A percentile compares a stretch with the other conserved stretches of the same genome.
These are phyloP conservation scores for Letharia lupina DNA, from an alignment of 495 filamentous ascomycete genomes.

Conservation along the genomic window DNA sequence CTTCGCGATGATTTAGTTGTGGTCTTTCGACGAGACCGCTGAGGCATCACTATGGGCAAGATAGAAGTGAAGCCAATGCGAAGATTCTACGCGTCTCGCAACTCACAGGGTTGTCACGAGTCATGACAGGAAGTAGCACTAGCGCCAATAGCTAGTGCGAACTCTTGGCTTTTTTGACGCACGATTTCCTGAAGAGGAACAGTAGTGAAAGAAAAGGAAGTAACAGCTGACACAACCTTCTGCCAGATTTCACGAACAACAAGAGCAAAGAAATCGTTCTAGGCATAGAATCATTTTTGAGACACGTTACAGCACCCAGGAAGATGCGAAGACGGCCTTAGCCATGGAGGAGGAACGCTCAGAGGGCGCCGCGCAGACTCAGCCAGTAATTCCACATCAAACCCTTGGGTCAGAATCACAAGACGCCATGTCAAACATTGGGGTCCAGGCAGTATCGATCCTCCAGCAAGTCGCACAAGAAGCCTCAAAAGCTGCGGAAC, in stretches of 20 bases:
- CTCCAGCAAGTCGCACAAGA: constrained; percentile 17
- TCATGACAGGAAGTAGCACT: not conserved
- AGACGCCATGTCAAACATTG: not conserved
- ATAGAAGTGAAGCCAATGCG: not conserved
- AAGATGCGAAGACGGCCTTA: constrained; percentile 18
- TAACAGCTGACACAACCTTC: not conserved
- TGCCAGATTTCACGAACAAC: not conserved
- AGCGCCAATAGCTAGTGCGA: not conserved
- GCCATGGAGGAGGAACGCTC: constrained; percentile 13
- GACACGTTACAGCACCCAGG: not conserved
- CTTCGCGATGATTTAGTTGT: not conserved
- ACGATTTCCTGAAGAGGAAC: constrained; percentile 4
- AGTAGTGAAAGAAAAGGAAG: not conserved
- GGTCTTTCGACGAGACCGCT: not conserved
- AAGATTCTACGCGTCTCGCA: not conserved
- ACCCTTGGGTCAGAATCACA: not conserved
- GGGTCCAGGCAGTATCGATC: not conserved
- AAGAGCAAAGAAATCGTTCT: not conserved
- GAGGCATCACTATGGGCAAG: not conserved
- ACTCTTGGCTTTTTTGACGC: constrained; percentile 7
- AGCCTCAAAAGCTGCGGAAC: constrained; percentile 8
- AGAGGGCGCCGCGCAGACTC: constrained; percentile 7
- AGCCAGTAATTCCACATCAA: not conserved
- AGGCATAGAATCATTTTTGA: not conserved
- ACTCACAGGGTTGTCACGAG: not conserved